Conservation (phyloP, 768 basidiomycete genomes). For the Mycena chlorophos region DNA sequence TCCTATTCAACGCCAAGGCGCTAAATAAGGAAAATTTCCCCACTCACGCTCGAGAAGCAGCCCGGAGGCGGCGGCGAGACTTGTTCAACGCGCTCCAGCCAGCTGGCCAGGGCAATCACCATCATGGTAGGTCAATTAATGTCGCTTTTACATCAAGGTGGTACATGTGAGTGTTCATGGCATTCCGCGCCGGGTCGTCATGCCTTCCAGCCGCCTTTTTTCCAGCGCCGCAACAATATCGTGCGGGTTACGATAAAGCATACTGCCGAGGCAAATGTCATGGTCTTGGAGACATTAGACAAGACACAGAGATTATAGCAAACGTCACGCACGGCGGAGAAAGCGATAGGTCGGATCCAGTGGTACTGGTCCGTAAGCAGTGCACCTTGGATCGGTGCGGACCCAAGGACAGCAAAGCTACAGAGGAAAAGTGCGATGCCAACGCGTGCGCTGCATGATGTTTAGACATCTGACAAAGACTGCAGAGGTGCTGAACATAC, state of each 20-base stretch:
- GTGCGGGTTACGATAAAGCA: background rate
- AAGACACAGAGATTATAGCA: background rate
- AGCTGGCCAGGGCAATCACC: no score
- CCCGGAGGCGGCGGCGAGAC: no score
- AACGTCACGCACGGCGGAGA: slow-evolving; percentile 1
- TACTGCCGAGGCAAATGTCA: background rate
- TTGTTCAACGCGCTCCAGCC: no score
- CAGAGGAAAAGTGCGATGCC: slow-evolving; percentile 28
- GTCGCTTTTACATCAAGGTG: no score
- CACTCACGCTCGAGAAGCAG: no score
- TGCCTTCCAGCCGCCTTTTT: background rate
- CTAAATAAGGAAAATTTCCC: no score
- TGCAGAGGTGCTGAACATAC: slow-evolving; percentile 25
- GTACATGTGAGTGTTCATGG: no score
- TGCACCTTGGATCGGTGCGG: slow-evolving; percentile 2
- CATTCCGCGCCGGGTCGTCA: no score
- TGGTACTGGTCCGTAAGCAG: slow-evolving; percentile 1
- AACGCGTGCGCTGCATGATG: slow-evolving; percentile 34
- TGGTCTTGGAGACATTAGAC: background rate
- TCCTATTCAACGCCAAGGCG: no score
- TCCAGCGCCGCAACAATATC: background rate
- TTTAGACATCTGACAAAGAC: background rate
- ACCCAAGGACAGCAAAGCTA: background rate
- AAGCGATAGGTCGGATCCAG: background rate
- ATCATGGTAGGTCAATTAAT: no score